phyloP scores from a whole-genome alignment of 2,329 filamentous ascomycete genomes.

The Phialophora chinensis region DNA sequence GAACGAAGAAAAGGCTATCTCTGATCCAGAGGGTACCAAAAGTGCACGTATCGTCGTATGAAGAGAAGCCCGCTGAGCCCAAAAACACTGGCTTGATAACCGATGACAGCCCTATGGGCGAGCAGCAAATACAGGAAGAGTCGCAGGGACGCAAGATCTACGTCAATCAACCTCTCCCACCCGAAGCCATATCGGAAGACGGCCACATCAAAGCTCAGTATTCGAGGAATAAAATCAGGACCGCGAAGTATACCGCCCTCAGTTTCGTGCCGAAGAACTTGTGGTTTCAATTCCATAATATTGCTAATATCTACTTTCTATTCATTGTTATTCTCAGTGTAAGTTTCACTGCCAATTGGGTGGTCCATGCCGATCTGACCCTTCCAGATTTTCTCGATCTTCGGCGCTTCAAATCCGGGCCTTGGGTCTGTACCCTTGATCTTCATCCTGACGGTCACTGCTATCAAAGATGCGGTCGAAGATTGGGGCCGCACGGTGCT shows the following conservation, averaged over 20 bases:
- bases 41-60: slow-evolving; percentile 64
- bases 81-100: slow-evolving; percentile 44
- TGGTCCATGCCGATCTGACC: slow-evolving; percentile 7
- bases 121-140: slow-evolving; percentile 42
- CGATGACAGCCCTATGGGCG: slow-evolving; percentile 34
- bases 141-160: slow-evolving; percentile 68
- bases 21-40: slow-evolving; percentile 78
- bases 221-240: slow-evolving; percentile 94
- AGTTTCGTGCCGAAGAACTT: slow-evolving; percentile 97
- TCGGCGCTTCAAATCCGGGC: slow-evolving; percentile 87
- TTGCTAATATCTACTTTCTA: slow-evolving; percentile 97
- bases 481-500: slow-evolving; percentile 91
- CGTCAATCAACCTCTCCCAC: slow-evolving; percentile 84
- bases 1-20: slow-evolving; percentile 78
- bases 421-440: slow-evolving; percentile 90
- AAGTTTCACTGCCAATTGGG: slow-evolving; percentile 56
- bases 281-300: slow-evolving; percentile 97
- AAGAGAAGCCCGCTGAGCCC: slow-evolving; percentile 48
- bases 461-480: slow-evolving; percentile 93
- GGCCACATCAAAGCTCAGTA: slow-evolving; percentile 74
- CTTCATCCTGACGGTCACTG: slow-evolving; percentile 85
- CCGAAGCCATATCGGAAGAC: slow-evolving; percentile 76
- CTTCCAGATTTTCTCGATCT: slow-evolving; percentile 88
- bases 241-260: slow-evolving; percentile 93
- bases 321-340: slow-evolving; percentile 94